A percentile compares a stretch with the other conserved stretches of the same genome.
Conservation (phyloP, 1,284 basidiomycete species). For the Austropuccinia psidii region DNA sequence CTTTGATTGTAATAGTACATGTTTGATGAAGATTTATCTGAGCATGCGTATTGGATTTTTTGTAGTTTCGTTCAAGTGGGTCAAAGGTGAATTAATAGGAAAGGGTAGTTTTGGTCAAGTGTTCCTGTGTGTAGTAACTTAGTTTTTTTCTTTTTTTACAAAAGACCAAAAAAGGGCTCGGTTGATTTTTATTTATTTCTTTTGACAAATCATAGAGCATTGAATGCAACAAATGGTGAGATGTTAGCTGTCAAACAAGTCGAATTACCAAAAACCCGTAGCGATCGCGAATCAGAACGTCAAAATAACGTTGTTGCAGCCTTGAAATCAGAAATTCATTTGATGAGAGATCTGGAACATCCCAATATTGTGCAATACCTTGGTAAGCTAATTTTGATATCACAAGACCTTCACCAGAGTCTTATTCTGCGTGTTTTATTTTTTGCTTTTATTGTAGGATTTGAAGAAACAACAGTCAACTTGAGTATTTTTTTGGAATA, state of each 20-base stretch:
- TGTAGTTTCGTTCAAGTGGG: slow-evolving; percentile 91
- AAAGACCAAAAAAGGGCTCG: background rate
- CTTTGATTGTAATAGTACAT: background rate
- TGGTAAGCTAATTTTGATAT: slow-evolving; percentile 51
- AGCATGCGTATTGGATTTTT: background rate
- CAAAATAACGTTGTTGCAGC: slow-evolving; percentile 82
- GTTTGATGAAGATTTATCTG: background rate
- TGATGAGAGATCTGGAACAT: slow-evolving; percentile 92
- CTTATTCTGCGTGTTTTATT: background rate
- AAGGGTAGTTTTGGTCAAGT: slow-evolving; percentile 94
- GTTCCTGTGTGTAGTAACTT: slow-evolving; percentile 55
- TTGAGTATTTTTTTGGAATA: slow-evolving; percentile 99
- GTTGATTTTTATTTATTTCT: background rate
- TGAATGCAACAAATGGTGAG: slow-evolving; percentile 97
- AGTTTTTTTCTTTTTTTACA: background rate
- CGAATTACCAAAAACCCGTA: slow-evolving; percentile 79
- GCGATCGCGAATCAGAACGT: slow-evolving; percentile 77
- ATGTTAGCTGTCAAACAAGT: slow-evolving; percentile 99
- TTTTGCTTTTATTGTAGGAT: slow-evolving; percentile 47
- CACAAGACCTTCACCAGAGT: slow-evolving; percentile 3
- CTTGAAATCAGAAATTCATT: slow-evolving; percentile 86
- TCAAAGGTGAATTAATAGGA: slow-evolving; percentile 93
- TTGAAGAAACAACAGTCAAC: slow-evolving; percentile 81
- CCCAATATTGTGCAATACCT: slow-evolving; percentile 95
- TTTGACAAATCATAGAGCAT: slow-evolving; percentile 50